phyloP scores from a whole-genome alignment of 345 rosid genomes.

The Excoecaria cochinchinensis region DNA sequence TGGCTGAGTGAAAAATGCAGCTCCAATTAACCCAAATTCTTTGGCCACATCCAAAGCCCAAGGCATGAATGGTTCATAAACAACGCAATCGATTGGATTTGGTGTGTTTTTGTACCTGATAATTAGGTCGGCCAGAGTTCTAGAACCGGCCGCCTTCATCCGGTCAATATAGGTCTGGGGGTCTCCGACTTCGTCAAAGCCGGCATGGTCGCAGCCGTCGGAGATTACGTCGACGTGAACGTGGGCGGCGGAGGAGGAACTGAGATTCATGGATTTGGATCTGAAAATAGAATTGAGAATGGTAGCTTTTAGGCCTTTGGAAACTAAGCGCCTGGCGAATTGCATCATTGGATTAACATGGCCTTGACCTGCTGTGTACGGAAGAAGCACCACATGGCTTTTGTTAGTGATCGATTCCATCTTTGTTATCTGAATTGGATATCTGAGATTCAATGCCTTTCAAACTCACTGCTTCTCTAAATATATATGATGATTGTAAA shows the following conservation, averaged over 20 bases:
- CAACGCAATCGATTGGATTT: constrained; percentile 45
- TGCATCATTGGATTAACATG: constrained; percentile 28
- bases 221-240: constrained; percentile 13
- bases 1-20: constrained; percentile 66
- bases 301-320: constrained; percentile 20
- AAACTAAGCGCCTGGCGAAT: constrained; percentile 18
- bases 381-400: constrained; percentile 15
- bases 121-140: constrained; percentile 47
- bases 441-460: too few relatives aligned
- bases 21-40: constrained; percentile 44
- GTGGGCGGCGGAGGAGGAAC: constrained; percentile 7
- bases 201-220: constrained; percentile 22
- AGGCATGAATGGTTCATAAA: constrained; percentile 59
- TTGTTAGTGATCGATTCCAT: neutral
- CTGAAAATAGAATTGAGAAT: constrained; percentile 11
- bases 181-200: neutral
- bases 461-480: too few relatives aligned
- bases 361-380: constrained; percentile 17
- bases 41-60: constrained; percentile 74
- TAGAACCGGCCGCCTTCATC: constrained; percentile 43
- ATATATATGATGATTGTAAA: too few relatives aligned
- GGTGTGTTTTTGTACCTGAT: constrained; percentile 25
- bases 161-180: neutral
- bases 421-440: neutral
- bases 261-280: constrained; percentile 11